phyloP scores from a whole-genome alignment of 2,329 filamentous ascomycete genomes.

The Pseudogymnoascus sp. region DNA sequence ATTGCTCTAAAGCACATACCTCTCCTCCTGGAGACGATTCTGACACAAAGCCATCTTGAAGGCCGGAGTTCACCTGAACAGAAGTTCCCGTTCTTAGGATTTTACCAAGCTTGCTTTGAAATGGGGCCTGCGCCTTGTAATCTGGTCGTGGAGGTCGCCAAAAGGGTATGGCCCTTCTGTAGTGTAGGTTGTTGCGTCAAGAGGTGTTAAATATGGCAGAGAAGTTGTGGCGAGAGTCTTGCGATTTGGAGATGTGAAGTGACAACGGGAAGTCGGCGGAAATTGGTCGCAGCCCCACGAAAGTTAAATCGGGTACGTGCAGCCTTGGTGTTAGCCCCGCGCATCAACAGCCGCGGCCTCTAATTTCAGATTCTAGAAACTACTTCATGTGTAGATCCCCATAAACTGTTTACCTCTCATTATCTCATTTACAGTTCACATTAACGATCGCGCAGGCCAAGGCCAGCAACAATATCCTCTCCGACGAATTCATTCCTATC shows the following conservation, averaged over 20 bases:
- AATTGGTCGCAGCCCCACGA: conserved; percentile 12
- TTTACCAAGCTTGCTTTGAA: neutral
- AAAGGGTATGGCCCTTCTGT: neutral
- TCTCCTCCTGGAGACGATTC: conserved; percentile 81
- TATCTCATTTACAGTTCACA: neutral
- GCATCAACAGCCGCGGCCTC: conserved; percentile 11
- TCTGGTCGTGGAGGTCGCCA: neutral
- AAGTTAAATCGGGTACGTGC: conserved; percentile 4
- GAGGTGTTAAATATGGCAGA: neutral
- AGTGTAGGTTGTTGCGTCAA: neutral
- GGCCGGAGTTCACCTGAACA: conserved; percentile 4
- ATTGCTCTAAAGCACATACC: conserved; percentile 46
- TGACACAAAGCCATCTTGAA: conserved; percentile 74
- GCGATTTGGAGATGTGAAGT: conserved; percentile 9
- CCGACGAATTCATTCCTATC: neutral
- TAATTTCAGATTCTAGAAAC: conserved; percentile 2
- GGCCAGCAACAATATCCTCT: neutral
- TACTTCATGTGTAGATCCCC: neutral
- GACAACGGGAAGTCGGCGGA: conserved; percentile 13
- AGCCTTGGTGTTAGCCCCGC: conserved; percentile 7
- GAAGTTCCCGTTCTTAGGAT: neutral
- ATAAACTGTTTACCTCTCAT: neutral
- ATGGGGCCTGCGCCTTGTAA: conserved; percentile 1
- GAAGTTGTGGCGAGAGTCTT: neutral
- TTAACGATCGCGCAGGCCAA: neutral